Percentiles rank a stretch among this genome's conserved stretches.
Evolutionary conservation across 805 yeast species (phyloP).

Genomic region (Pichia thaimueangensis): DNA sequence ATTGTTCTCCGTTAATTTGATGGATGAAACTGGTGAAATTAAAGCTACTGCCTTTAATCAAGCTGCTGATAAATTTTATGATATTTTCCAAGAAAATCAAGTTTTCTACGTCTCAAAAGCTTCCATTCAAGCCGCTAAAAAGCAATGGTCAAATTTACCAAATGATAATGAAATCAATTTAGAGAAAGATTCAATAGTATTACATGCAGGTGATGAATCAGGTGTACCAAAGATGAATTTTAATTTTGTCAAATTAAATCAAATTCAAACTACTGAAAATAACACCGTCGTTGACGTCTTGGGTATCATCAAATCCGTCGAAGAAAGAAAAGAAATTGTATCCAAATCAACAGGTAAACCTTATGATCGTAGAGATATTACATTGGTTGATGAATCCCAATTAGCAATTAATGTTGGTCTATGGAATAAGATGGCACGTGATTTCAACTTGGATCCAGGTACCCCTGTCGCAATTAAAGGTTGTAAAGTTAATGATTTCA

Average conservation of each 20-base stretch:
- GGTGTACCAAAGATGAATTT: slow-evolving; percentile 76
- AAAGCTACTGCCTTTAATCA: slow-evolving; percentile 93
- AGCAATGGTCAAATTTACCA: slow-evolving; percentile 73
- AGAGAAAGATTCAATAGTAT: slow-evolving; percentile 72
- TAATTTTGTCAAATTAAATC: slow-evolving; percentile 64
- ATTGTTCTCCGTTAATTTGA: slow-evolving; percentile 76
- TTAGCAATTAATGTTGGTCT: slow-evolving; percentile 72
- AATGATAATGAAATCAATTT: slow-evolving; percentile 86
- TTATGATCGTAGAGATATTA: slow-evolving; percentile 85
- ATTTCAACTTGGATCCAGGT: slow-evolving; percentile 66
- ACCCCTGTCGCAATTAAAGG: slow-evolving; percentile 91
- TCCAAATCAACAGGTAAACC: slow-evolving; percentile 87
- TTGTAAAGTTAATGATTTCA: slow-evolving; percentile 80
- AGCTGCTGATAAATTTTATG: slow-evolving; percentile 71
- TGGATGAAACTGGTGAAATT: slow-evolving; percentile 95
- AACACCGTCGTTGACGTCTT: slow-evolving; percentile 78
- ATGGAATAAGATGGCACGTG: slow-evolving; percentile 85
- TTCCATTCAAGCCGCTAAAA: slow-evolving; percentile 74
- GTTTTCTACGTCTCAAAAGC: slow-evolving; percentile 82
- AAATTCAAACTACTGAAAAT: slow-evolving; percentile 60
- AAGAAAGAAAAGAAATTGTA: slow-evolving; percentile 68
- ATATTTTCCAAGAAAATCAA: slow-evolving; percentile 77
- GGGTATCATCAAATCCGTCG: slow-evolving; percentile 76
- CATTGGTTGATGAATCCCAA: slow-evolving; percentile 78
- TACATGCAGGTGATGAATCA: slow-evolving; percentile 50